Conservation (phyloP, 805 yeast species). For the Kodamaea laetipori region DNA sequence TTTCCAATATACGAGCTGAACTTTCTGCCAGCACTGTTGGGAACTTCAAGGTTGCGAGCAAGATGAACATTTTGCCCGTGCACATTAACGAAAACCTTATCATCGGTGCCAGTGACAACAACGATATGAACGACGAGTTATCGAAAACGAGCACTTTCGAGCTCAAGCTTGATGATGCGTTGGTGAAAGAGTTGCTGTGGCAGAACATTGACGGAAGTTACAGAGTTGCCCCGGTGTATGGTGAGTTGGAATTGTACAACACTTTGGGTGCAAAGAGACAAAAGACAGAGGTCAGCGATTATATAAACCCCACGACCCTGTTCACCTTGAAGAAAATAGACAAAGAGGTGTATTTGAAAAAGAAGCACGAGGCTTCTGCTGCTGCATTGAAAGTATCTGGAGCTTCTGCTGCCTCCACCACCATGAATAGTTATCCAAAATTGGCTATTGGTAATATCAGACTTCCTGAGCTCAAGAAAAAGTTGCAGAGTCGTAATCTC, state of each 20-base stretch:
- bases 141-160: conserved; percentile 46
- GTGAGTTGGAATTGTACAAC: conserved; percentile 51
- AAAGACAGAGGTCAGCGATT: conserved; percentile 24
- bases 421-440: conserved; percentile 30
- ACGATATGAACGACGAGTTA: conserved; percentile 27
- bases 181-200: conserved; percentile 72
- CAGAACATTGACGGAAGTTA: conserved; percentile 80
- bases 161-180: conserved; percentile 64
- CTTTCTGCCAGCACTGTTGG: conserved; percentile 16
- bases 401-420: conserved; percentile 1
- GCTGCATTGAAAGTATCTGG: conserved; percentile 7
- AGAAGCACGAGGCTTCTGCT: conserved; percentile 10
- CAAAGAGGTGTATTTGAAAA: conserved; percentile 18
- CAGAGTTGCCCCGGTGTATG: conserved; percentile 79
- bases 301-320: conserved; percentile 32
- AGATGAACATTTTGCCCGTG: conserved; percentile 35
- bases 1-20: conserved; percentile 34
- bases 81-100: conserved; percentile 43
- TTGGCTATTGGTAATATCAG: conserved; percentile 87
- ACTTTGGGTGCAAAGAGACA: conserved; percentile 19
- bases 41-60: conserved; percentile 16
- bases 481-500: conserved; percentile 57
- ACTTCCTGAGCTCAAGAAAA: conserved; percentile 74
- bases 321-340: conserved; percentile 33
- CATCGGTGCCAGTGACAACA: conserved; percentile 48